Percentiles rank a stretch among this genome's conserved stretches.
These are phyloP conservation scores for Aspergillus chevalieri DNA, from an alignment of 2,329 filamentous ascomycete genomes.

Conservation along the genomic window DNA sequence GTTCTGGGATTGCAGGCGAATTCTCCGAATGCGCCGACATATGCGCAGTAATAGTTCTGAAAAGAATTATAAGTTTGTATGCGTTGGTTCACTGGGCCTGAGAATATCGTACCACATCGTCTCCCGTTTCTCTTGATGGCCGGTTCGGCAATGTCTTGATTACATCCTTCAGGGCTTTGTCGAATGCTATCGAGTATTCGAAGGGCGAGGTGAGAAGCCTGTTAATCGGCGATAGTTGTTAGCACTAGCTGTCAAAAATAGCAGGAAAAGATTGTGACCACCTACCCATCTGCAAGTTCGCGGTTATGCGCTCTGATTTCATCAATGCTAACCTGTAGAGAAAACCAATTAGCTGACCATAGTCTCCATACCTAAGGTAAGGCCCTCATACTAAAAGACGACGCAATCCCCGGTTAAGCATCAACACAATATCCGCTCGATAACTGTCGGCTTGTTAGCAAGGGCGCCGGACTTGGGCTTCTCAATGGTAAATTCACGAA, in stretches of 20 bases:
- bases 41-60: constrained; percentile 86
- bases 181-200: constrained; percentile 81
- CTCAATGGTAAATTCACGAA: constrained; percentile 20
- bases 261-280: not conserved
- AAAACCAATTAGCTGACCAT: constrained; percentile 9
- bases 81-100: not conserved
- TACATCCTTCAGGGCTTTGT: constrained; percentile 82
- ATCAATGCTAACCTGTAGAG: constrained; percentile 65
- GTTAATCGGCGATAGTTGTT: not conserved
- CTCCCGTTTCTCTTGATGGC: constrained; percentile 66
- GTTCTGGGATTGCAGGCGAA: constrained; percentile 93
- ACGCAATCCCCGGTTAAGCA: constrained; percentile 58
- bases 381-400: constrained; percentile 48
- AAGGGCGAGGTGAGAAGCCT: constrained; percentile 75
- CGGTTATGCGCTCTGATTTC: constrained; percentile 82
- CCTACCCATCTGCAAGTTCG: constrained; percentile 66
- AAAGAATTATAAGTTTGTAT: constrained; percentile 6
- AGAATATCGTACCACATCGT: constrained; percentile 56
- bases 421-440: constrained; percentile 77
- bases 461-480: not conserved
- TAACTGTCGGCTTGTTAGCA: constrained; percentile 57
- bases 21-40: constrained; percentile 89
- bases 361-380: not conserved
- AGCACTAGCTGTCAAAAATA: not conserved
- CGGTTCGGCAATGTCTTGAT: constrained; percentile 72